Evolutionary conservation across 163 green algal species (phyloP).

Genomic region (Chloroidium sp.): DNA sequence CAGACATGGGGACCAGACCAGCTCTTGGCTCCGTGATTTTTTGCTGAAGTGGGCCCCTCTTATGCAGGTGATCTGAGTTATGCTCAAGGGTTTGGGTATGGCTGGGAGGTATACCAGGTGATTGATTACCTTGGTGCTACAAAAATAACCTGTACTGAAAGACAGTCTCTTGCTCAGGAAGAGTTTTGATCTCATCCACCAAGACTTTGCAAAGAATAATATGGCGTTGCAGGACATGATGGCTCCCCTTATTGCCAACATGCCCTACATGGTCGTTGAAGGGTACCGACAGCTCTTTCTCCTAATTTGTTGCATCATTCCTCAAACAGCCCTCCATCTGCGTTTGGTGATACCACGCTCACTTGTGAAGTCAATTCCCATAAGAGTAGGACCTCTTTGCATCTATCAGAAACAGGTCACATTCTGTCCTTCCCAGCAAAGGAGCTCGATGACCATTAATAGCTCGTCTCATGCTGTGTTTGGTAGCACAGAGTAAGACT

Average conservation of each 20-base stretch:
- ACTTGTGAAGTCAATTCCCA: too few relatives aligned
- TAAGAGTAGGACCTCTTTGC: not conserved
- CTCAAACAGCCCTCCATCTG: not conserved
- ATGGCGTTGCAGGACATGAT: slow-evolving; percentile 6
- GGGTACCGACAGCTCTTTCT: not conserved
- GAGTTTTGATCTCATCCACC: too few relatives aligned
- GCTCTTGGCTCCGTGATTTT: too few relatives aligned
- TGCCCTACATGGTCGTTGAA: slow-evolving; percentile 6
- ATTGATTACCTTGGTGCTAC: not conserved
- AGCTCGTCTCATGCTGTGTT: not conserved
- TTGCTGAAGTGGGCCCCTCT: too few relatives aligned
- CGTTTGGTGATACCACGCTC: not conserved
- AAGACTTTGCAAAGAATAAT: too few relatives aligned
- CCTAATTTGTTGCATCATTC: not conserved
- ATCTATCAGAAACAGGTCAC: not conserved
- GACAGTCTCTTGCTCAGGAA: too few relatives aligned
- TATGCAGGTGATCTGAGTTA: slow-evolving; percentile 8
- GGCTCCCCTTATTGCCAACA: slow-evolving; percentile 2
- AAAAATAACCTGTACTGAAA: too few relatives aligned
- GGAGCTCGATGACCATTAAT: too few relatives aligned
- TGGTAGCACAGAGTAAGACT: too few relatives aligned
- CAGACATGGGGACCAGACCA: too few relatives aligned
- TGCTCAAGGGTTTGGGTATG: slow-evolving; percentile 10
- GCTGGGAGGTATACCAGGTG: slow-evolving; percentile 8
- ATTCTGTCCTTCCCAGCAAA: not conserved